Conservation (phyloP, 78 protist genomes). For the Cavenderia fasciculata region DNA sequence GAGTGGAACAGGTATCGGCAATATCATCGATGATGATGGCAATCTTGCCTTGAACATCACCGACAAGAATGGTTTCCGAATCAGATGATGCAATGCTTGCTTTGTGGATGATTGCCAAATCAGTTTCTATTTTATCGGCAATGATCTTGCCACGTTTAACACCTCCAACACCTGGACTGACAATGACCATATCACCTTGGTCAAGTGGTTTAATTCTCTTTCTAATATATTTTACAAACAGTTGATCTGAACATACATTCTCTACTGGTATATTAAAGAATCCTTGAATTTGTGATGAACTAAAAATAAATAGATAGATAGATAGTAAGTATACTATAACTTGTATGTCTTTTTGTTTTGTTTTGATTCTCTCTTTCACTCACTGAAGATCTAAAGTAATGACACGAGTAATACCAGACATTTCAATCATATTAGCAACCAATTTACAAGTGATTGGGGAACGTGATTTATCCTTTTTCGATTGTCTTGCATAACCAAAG, state of each 20-base stretch:
- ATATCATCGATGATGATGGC: too few species aligned
- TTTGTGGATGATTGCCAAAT: constrained; percentile 86
- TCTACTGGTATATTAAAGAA: constrained; percentile 92
- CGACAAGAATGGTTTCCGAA: constrained; percentile 57
- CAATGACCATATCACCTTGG: constrained; percentile 46
- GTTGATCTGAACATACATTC: constrained; percentile 84
- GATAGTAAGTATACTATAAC: not conserved
- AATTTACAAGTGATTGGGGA: constrained; percentile 90
- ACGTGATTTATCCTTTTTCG: constrained; percentile 85
- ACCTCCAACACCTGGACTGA: constrained; percentile 90
- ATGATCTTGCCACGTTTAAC: constrained; percentile 80
- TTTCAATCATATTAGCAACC: constrained; percentile 88
- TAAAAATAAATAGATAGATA: not conserved
- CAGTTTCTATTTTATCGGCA: constrained; percentile 76
- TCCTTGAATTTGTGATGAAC: constrained; percentile 81
- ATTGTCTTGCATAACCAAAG: constrained; percentile 89
- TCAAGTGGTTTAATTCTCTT: constrained; percentile 3
- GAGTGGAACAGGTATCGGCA: constrained; percentile 86
- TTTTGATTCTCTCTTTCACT: too few species aligned
- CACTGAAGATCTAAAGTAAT: constrained; percentile 90
- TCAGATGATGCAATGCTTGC: constrained; percentile 58
- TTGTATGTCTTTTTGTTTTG: too few species aligned
- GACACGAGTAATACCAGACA: constrained; percentile 89
- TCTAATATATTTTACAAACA: constrained; percentile 80
- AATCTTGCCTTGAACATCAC: constrained; percentile 66